Percentiles rank a stretch among this genome's conserved stretches.
phyloP scores from a whole-genome alignment of 257 asterid species.

The Solanum rostratum region DNA sequence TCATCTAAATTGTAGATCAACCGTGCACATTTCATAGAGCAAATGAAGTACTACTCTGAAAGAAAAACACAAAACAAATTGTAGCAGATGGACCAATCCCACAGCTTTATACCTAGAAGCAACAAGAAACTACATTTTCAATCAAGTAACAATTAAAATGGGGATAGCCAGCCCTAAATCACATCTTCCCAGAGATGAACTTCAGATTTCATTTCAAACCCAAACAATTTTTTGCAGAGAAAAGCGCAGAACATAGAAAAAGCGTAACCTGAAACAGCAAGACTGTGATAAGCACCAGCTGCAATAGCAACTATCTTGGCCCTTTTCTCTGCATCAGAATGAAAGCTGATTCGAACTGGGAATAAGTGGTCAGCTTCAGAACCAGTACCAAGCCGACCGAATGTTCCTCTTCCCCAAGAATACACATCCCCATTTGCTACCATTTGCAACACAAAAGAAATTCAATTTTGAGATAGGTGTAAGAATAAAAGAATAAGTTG shows the following conservation, averaged over 20 bases:
- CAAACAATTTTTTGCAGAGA: neutral
- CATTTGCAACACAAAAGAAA: neutral
- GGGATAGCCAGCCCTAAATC: neutral
- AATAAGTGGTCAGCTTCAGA: constrained; percentile 49
- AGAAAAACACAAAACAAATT: neutral
- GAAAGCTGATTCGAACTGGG: constrained; percentile 48
- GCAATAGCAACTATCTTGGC: constrained; percentile 61
- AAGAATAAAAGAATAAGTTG: neutral
- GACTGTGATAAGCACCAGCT: constrained; percentile 91
- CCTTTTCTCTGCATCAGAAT: constrained; percentile 12
- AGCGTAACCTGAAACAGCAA: constrained; percentile 68
- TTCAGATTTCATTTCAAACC: neutral
- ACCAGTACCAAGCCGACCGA: constrained; percentile 82
- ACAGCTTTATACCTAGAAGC: neutral
- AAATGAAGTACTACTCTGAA: neutral
- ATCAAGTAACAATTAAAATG: neutral
- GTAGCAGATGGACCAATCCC: neutral
- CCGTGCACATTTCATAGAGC: neutral
- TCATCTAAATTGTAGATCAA: neutral
- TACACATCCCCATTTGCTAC: constrained; percentile 77
- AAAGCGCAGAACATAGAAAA: neutral
- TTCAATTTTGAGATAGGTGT: neutral
- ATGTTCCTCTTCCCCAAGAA: constrained; percentile 92
- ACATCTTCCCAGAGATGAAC: neutral
- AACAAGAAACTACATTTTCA: neutral